A percentile compares a stretch with the other conserved stretches of the same genome.
phyloP scores from a whole-genome alignment of 176 grass and related monocot genomes.

The Zizania latifolia region DNA sequence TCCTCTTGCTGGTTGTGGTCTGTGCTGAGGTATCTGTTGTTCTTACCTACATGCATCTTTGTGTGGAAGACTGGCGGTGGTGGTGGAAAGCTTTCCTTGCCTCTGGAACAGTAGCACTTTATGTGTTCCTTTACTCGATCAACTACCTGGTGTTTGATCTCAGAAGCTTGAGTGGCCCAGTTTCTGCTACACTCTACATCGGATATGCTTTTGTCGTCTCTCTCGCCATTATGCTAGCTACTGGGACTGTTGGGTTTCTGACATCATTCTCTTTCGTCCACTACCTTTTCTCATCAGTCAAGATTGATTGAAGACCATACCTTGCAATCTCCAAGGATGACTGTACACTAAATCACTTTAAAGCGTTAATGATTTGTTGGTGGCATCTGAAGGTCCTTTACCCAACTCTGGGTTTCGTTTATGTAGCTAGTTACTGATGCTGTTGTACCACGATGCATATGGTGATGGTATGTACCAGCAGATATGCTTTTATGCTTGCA shows the following conservation, averaged over 20 bases:
- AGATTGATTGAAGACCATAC: conserved; percentile 63
- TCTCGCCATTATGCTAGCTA: conserved; percentile 79
- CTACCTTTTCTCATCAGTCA: conserved; percentile 86
- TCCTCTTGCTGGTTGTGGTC: conserved; percentile 69
- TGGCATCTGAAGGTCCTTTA: conserved; percentile 11
- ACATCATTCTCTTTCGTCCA: conserved; percentile 78
- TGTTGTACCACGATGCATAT: conserved; percentile 29
- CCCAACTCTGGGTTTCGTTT: not conserved
- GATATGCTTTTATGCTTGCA: conserved; percentile 18
- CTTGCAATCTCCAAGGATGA: conserved; percentile 8
- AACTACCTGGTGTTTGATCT: conserved; percentile 87
- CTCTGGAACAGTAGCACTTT: conserved; percentile 60
- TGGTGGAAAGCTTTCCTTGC: conserved; percentile 95
- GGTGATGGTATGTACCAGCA: conserved; percentile 25
- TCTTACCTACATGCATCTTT: conserved; percentile 91
- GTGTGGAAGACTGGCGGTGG: conserved; percentile 82
- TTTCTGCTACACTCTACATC: conserved; percentile 75
- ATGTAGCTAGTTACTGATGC: conserved; percentile 38
- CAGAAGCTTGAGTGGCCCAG: conserved; percentile 76
- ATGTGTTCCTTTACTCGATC: conserved; percentile 87
- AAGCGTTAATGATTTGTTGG: conserved; percentile 22
- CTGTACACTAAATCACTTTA: not conserved
- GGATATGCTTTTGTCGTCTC: conserved; percentile 78
- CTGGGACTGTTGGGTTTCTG: conserved; percentile 73
- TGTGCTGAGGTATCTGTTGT: conserved; percentile 89